phyloP scores from a whole-genome alignment of 2,329 filamentous ascomycete species.

The Nigrospora osmanthi region DNA sequence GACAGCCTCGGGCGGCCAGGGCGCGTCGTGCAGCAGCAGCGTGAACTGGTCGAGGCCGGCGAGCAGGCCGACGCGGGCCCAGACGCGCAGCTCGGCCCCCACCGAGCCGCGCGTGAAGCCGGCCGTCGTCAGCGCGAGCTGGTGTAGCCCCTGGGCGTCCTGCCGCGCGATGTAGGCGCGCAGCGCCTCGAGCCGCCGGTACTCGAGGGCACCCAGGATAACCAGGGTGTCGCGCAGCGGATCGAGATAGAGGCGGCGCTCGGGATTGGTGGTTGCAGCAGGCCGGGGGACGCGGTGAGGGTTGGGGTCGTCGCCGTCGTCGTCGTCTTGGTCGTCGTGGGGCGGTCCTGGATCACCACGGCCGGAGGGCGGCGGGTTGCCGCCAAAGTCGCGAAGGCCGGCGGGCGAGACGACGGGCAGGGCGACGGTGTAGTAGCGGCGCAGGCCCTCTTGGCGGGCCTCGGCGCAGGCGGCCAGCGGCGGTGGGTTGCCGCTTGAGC shows the following conservation, averaged over 20 bases:
- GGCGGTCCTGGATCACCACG: slow-evolving; percentile 3
- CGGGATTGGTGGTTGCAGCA: slow-evolving; percentile 1
- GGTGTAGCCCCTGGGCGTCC: slow-evolving; percentile 14
- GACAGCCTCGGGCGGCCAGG: slow-evolving; percentile 11
- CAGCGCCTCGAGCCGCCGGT: slow-evolving; percentile 10
- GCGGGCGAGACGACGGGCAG: slow-evolving; percentile 15
- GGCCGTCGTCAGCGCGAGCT: slow-evolving; percentile 17
- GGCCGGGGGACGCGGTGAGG: slow-evolving; percentile 7
- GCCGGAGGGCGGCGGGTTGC: too few relatives aligned
- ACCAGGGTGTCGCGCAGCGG: slow-evolving; percentile 21
- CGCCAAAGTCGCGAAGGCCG: background rate
- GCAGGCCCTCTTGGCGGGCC: slow-evolving; percentile 20
- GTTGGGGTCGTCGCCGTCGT: too few relatives aligned
- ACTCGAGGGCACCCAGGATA: slow-evolving; percentile 20
- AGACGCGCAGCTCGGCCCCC: slow-evolving; percentile 14
- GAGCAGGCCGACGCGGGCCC: slow-evolving; percentile 8
- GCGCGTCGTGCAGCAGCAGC: slow-evolving; percentile 20
- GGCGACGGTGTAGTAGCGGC: slow-evolving; percentile 20
- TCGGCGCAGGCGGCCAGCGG: slow-evolving; percentile 22
- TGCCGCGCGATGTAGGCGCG: slow-evolving; percentile 11
- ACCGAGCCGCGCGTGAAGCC: slow-evolving; percentile 15
- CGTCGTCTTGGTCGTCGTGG: too few relatives aligned
- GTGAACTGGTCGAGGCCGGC: slow-evolving; percentile 18
- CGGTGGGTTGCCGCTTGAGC: slow-evolving; percentile 21
- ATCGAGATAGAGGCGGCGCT: slow-evolving; percentile 20